Conservation (phyloP, 306 rosid species). For the Echinosophora koreensis region DNA sequence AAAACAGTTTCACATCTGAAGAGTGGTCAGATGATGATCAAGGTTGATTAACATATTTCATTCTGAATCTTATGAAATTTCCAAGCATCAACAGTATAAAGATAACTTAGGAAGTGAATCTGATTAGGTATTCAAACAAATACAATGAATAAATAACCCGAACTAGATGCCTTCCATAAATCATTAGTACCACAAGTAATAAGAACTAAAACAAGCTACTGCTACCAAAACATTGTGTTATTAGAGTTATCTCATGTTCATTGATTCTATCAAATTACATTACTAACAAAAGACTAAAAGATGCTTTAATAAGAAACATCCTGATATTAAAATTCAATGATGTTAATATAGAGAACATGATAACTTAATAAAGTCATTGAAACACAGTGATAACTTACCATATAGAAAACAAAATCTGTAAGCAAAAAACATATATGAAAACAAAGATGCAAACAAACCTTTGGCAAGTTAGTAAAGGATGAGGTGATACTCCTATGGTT, state of each 20-base stretch:
- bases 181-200: background rate
- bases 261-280: slow-evolving; percentile 1
- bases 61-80: background rate
- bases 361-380: slow-evolving; percentile 2
- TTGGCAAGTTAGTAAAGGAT: slow-evolving; percentile 67
- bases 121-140: slow-evolving; percentile 12
- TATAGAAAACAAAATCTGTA: background rate
- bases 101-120: background rate
- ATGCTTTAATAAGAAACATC: background rate
- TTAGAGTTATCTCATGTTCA: slow-evolving; percentile 4
- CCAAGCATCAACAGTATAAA: background rate
- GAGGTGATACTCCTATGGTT: slow-evolving; percentile 58
- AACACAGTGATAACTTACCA: background rate
- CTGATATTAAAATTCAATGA: background rate
- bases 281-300: background rate
- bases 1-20: slow-evolving; percentile 86
- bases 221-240: background rate
- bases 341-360: background rate
- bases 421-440: background rate
- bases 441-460: slow-evolving; percentile 52
- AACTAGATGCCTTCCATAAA: background rate
- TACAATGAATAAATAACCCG: background rate
- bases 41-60: background rate
- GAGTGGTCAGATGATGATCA: slow-evolving; percentile 34
- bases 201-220: background rate